These are phyloP conservation scores for Kuraishia borneana DNA, from an alignment of 805 yeast species.

Conservation along the genomic window DNA sequence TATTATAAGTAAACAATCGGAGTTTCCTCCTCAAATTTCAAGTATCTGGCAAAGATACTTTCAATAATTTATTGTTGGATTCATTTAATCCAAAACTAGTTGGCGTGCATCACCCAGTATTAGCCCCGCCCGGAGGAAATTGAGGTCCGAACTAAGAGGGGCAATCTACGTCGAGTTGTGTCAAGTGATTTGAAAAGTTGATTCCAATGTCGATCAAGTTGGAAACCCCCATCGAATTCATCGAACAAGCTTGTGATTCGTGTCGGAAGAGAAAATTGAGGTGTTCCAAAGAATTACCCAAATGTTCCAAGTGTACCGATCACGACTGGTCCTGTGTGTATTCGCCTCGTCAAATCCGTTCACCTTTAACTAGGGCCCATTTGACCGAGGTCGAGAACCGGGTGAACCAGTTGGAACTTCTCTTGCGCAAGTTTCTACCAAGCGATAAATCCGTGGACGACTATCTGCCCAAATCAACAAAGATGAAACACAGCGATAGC, in stretches of 20 bases:
- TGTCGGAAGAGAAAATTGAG: conserved; percentile 72
- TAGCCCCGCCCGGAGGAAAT: no score
- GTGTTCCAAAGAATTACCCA: conserved; percentile 72
- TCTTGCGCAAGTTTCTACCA: conserved; percentile 31
- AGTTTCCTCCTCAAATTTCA: no score
- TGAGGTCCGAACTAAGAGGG: no score
- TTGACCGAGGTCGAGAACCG: conserved; percentile 64
- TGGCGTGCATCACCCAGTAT: no score
- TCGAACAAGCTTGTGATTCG: conserved; percentile 68
- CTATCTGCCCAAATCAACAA: neutral
- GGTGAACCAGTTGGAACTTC: conserved; percentile 31
- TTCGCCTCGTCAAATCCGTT: conserved; percentile 66
- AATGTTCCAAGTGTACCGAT: conserved; percentile 62
- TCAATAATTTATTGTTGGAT: no score
- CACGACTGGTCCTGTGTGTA: conserved; percentile 70
- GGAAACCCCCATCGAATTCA: conserved; percentile 5
- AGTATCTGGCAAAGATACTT: no score
- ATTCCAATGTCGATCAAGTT: neutral
- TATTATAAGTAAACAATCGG: no score
- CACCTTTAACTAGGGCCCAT: conserved; percentile 76
- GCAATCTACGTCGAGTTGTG: no score
- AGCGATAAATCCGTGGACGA: conserved; percentile 18
- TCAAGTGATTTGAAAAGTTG: no score
- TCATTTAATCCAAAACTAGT: no score
- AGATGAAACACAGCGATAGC: no score